phyloP scores from a whole-genome alignment of 352 stramenopile genomes.

The Globisporangium splendens region DNA sequence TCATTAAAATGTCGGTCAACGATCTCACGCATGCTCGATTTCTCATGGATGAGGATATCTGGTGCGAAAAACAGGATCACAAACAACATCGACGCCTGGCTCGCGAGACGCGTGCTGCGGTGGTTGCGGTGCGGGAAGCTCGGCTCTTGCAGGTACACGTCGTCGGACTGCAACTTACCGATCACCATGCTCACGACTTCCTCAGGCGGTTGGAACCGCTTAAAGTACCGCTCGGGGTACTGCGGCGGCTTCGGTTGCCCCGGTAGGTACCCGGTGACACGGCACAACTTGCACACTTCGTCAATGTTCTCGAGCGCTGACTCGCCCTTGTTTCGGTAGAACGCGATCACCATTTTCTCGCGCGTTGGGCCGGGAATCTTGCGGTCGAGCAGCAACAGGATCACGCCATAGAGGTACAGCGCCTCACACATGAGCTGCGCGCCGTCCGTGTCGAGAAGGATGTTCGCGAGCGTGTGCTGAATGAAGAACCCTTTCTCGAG shows the following conservation, averaged over 20 bases:
- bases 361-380: constrained; percentile 86
- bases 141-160: constrained; percentile 91
- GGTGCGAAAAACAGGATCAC: constrained; percentile 94
- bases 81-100: constrained; percentile 93
- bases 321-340: constrained; percentile 87
- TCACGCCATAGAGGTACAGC: constrained; percentile 94
- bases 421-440: constrained; percentile 93
- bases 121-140: constrained; percentile 92
- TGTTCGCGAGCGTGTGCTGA: constrained; percentile 92
- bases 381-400: constrained; percentile 92
- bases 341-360: constrained; percentile 92
- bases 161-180: constrained; percentile 91
- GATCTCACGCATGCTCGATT: constrained; percentile 92
- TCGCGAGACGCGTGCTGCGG: constrained; percentile 86
- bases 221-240: constrained; percentile 89
- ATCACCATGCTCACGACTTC: constrained; percentile 92
- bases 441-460: constrained; percentile 92
- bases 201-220: constrained; percentile 80
- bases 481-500: constrained; percentile 94
- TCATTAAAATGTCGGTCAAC: constrained; percentile 96
- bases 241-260: constrained; percentile 79
- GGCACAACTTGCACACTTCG: constrained; percentile 89
- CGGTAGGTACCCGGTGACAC: constrained; percentile 87
- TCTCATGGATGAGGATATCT: constrained; percentile 90
- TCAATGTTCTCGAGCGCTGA: constrained; percentile 89